Conservation (phyloP, 108 stramenopile genomes). For the Nannochloropsis oceanica region DNA sequence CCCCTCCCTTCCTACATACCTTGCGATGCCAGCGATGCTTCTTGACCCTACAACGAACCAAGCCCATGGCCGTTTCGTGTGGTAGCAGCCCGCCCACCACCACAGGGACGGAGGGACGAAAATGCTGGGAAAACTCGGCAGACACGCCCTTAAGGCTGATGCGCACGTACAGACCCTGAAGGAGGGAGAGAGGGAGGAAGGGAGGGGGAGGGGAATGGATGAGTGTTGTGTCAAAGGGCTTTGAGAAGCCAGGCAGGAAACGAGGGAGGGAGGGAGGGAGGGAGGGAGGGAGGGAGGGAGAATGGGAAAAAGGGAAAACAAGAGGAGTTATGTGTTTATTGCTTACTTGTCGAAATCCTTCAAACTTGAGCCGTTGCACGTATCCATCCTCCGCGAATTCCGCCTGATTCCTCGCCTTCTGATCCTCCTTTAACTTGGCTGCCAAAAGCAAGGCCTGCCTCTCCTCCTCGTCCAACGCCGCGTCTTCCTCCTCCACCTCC, state of each 20-base stretch:
- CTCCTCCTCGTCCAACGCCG: background rate
- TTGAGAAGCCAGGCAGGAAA: no score
- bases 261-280: no score
- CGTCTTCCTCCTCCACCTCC: background rate
- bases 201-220: no score
- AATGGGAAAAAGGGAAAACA: no score
- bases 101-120: constrained; percentile 63
- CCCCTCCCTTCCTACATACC: no score
- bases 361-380: background rate
- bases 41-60: constrained; percentile 76
- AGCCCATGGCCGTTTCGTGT: constrained; percentile 66
- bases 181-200: no score
- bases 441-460: background rate
- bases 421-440: background rate
- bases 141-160: constrained; percentile 68
- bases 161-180: constrained; percentile 84
- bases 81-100: constrained; percentile 85
- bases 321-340: background rate
- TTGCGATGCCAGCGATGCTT: constrained; percentile 98
- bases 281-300: no score
- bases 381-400: background rate
- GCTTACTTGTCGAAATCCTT: background rate
- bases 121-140: constrained; percentile 55
- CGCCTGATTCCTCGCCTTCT: background rate
- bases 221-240: no score